phyloP scores from a whole-genome alignment of 164 flowering plant genomes.

The Kingdonia uniflora region DNA sequence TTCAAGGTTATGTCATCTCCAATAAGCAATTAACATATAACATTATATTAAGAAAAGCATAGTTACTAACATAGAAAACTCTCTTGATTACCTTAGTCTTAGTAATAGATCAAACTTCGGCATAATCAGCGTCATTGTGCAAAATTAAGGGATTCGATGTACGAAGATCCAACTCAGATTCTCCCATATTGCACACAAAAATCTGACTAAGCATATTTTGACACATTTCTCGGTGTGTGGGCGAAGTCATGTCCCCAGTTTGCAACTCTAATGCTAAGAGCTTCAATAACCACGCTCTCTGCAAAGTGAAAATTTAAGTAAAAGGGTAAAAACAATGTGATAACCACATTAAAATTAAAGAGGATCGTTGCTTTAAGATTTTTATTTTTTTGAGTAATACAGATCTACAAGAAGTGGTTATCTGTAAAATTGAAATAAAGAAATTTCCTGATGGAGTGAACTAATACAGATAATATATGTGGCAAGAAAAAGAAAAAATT shows the following conservation, averaged over 20 bases:
- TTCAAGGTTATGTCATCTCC: background rate
- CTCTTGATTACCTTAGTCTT: conserved; percentile 55
- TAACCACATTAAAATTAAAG: no score
- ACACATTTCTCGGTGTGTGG: conserved; percentile 59
- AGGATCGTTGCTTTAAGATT: no score
- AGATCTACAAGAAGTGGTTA: background rate
- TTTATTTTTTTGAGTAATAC: no score
- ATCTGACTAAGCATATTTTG: conserved; percentile 54
- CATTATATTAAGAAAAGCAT: no score
- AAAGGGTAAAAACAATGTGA: no score
- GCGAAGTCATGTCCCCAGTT: conserved; percentile 42
- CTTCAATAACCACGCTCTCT: conserved; percentile 97
- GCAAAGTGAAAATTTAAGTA: conserved; percentile 6
- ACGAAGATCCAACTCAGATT: conserved; percentile 19
- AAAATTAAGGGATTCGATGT: conserved; percentile 14
- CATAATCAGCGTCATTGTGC: no score
- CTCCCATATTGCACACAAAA: conserved; percentile 34
- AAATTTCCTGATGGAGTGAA: conserved; percentile 85
- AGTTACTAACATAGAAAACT: no score
- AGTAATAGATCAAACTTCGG: conserved; percentile 26
- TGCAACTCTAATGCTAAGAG: conserved; percentile 82
- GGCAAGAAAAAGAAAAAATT: no score
- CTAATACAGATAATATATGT: conserved; percentile 79
- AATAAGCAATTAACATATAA: background rate
- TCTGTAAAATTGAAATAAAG: background rate